Conservation (phyloP, 2,329 filamentous ascomycete genomes). For the Aspergillus quadrilineatus region DNA sequence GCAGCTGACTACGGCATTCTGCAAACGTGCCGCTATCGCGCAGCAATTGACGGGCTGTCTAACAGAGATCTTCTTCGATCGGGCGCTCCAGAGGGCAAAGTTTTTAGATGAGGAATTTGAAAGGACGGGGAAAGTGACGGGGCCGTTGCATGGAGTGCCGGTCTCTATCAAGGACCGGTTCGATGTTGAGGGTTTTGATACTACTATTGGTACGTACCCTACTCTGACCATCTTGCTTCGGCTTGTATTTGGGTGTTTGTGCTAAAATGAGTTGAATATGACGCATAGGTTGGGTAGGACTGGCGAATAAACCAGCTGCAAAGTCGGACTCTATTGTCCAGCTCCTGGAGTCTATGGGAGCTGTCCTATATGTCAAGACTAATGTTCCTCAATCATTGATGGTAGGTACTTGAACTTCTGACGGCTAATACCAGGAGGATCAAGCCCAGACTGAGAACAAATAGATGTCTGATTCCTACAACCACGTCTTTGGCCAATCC, state of each 20-base stretch:
- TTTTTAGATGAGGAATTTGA: constrained; percentile 53
- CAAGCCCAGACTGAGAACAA: background rate
- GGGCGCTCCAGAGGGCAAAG: constrained; percentile 51
- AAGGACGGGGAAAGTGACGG: constrained; percentile 51
- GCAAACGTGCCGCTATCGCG: constrained; percentile 22
- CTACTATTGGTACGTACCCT: constrained; percentile 25
- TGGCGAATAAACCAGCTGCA: constrained; percentile 29
- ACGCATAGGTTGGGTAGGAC: constrained; percentile 47
- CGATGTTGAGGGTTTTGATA: constrained; percentile 42
- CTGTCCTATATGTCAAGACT: constrained; percentile 55
- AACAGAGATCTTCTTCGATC: constrained; percentile 50
- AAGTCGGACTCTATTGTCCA: constrained; percentile 28
- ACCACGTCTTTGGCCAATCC: constrained; percentile 51
- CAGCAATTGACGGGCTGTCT: constrained; percentile 23
- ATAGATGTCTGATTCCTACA: constrained; percentile 49
- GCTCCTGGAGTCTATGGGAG: constrained; percentile 38
- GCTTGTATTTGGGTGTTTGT: background rate
- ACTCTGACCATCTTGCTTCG: too few species aligned
- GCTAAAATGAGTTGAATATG: background rate
- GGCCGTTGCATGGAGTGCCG: constrained; percentile 63
- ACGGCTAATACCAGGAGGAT: background rate
- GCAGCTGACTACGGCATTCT: constrained; percentile 22
- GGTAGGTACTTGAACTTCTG: constrained; percentile 17
- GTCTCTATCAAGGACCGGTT: constrained; percentile 70
- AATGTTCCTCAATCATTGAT: constrained; percentile 53